These are phyloP conservation scores for Trichomonas gallinae DNA, from an alignment of 208 protist genomes.

Conservation along the genomic window DNA sequence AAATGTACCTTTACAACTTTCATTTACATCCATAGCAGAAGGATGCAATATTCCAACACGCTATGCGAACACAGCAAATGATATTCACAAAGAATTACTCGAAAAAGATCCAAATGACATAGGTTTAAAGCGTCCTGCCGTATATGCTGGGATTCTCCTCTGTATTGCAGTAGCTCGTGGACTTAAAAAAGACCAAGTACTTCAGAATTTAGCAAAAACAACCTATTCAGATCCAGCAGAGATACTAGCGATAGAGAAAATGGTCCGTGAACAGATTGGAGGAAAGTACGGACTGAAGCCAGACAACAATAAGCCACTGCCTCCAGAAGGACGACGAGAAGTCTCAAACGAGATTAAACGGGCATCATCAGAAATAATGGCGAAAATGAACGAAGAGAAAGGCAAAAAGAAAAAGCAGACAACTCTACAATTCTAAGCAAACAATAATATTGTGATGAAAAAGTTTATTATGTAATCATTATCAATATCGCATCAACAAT, in stretches of 20 bases:
- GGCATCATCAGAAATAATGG: background rate
- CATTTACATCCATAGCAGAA: background rate
- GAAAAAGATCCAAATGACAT: background rate
- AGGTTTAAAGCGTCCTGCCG: background rate
- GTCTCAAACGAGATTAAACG: background rate
- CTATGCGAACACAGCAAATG: background rate
- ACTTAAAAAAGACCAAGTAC: background rate
- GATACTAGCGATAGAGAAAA: background rate
- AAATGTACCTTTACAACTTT: background rate
- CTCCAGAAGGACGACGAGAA: background rate
- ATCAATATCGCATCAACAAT: too few relatives aligned
- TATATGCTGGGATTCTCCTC: background rate
- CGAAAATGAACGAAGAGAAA: background rate
- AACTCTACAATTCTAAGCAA: background rate
- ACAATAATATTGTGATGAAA: too few relatives aligned
- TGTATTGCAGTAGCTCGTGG: background rate
- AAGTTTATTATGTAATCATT: too few relatives aligned
- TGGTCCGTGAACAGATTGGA: background rate
- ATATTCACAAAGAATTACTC: background rate
- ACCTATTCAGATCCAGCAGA: background rate
- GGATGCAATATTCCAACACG: background rate
- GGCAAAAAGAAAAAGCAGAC: background rate
- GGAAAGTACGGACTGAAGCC: background rate
- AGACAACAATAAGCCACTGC: background rate
- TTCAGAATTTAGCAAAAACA: background rate